These are phyloP conservation scores for Coleophoma cylindrospora DNA, from an alignment of 2,329 filamentous ascomycete species.

Conservation along the genomic window DNA sequence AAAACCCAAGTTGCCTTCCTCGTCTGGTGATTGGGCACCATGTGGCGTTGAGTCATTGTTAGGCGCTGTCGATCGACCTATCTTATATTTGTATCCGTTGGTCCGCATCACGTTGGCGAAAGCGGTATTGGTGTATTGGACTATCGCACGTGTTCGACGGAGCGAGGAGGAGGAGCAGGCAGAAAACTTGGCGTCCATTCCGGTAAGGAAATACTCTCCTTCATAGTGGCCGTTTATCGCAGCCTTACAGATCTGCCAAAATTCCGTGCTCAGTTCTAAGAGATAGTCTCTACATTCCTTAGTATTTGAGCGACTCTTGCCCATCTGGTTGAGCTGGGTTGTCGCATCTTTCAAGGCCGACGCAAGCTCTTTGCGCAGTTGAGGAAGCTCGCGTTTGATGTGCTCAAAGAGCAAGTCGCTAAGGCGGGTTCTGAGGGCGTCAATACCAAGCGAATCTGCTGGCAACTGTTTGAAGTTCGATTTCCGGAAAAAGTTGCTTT, in stretches of 20 bases:
- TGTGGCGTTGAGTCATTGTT: too few relatives aligned
- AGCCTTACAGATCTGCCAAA: constrained; percentile 23
- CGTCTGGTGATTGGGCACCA: too few relatives aligned
- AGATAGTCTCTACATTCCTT: constrained; percentile 20
- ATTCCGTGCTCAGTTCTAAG: constrained; percentile 21
- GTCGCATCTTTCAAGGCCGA: constrained; percentile 1
- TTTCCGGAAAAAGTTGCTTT: constrained; percentile 16
- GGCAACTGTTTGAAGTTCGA: constrained; percentile 22
- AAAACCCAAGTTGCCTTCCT: too few relatives aligned
- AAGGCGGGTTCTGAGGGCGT: constrained; percentile 16
- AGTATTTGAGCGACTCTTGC: constrained; percentile 8
- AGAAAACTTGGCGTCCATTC: constrained; percentile 10
- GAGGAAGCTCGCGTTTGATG: constrained; percentile 24
- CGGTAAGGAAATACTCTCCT: constrained; percentile 18
- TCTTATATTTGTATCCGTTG: constrained; percentile 25
- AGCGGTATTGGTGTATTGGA: constrained; percentile 23
- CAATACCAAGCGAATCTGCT: constrained; percentile 18
- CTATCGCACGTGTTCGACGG: constrained; percentile 20
- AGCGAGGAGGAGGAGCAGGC: constrained; percentile 8
- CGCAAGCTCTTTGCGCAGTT: constrained; percentile 17
- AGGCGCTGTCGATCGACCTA: constrained; percentile 5
- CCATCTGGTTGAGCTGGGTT: constrained; percentile 6
- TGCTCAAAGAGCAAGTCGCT: constrained; percentile 25
- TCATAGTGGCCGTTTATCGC: constrained; percentile 28
- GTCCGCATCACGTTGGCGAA: constrained; percentile 20